Conservation (phyloP, 495 filamentous ascomycete genomes). For the Pyrenula aspistea region DNA sequence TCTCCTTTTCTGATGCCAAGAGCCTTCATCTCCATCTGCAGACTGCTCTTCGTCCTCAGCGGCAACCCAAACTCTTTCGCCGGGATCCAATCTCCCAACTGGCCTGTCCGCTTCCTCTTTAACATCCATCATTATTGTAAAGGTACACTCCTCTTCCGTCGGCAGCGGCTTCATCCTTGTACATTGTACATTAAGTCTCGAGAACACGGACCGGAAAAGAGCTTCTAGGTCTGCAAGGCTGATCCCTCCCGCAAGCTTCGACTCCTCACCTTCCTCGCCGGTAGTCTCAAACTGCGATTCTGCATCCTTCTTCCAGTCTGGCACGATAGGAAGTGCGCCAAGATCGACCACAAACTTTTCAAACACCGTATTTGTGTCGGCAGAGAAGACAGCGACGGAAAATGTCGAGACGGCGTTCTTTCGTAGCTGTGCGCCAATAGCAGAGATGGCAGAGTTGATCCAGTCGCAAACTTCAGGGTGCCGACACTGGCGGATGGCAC, state of each 20-base stretch:
- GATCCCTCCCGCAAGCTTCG: conserved; percentile 13
- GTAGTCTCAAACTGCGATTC: conserved; percentile 25
- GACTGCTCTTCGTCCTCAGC: conserved; percentile 26
- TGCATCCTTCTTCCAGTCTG: conserved; percentile 24
- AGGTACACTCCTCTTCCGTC: conserved; percentile 57
- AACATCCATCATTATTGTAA: conserved; percentile 78
- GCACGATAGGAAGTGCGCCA: conserved; percentile 55
- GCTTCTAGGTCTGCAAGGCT: conserved; percentile 50
- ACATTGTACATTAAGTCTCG: conserved; percentile 37
- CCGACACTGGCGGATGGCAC: conserved; percentile 76
- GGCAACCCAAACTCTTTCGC: conserved; percentile 40
- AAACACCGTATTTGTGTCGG: conserved; percentile 40
- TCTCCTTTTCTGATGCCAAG: conserved; percentile 11
- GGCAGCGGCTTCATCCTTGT: conserved; percentile 54
- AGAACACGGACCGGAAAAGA: conserved; percentile 53
- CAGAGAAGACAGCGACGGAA: conserved; percentile 62
- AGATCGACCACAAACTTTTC: conserved; percentile 87
- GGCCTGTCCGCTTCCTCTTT: conserved; percentile 61
- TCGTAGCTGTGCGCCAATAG: conserved; percentile 62
- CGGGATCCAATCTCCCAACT: conserved; percentile 41
- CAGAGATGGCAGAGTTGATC: conserved; percentile 72
- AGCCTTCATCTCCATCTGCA: not conserved
- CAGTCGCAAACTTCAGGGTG: conserved; percentile 87
- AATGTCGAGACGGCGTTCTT: conserved; percentile 58
- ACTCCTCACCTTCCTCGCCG: conserved; percentile 37